These are phyloP conservation scores for Fennellomyces sp. DNA, from an alignment of 371 early-diverging fungal species.

Conservation along the genomic window DNA sequence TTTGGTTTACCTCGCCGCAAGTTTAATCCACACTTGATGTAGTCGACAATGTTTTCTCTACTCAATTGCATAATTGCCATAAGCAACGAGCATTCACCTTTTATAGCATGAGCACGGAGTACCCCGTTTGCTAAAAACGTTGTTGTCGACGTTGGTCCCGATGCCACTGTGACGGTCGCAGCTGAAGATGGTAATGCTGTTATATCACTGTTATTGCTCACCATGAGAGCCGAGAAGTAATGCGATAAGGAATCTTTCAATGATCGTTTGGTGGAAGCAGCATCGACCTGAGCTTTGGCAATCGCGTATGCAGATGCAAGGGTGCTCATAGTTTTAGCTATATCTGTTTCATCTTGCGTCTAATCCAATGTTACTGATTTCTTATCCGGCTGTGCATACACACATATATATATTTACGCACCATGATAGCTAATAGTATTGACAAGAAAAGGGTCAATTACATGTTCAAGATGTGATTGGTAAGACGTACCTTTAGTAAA, in stretches of 20 bases:
- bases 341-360: conserved; percentile 42
- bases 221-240: conserved; percentile 34
- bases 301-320: conserved; percentile 41
- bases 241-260: conserved; percentile 40
- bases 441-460: too few relatives aligned
- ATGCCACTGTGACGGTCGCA: conserved; percentile 17
- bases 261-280: conserved; percentile 35
- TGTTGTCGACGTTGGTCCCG: conserved; percentile 18
- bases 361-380: too few relatives aligned
- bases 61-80: conserved; percentile 59
- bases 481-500: conserved; percentile 40
- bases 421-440: conserved; percentile 4
- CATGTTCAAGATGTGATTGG: too few relatives aligned
- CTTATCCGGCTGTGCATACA: too few relatives aligned
- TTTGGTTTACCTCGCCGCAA: conserved; percentile 56
- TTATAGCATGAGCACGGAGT: conserved; percentile 60
- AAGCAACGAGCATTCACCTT: conserved; percentile 59
- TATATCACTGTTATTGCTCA: conserved; percentile 23
- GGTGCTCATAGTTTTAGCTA: conserved; percentile 35
- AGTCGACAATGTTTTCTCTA: conserved; percentile 59
- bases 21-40: conserved; percentile 67
- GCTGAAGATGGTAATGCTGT: conserved; percentile 23
- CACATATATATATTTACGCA: not conserved
- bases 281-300: conserved; percentile 46
- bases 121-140: conserved; percentile 57